Conservation (phyloP, 1,284 basidiomycete genomes). For the Fistulinella cinereoalba region DNA sequence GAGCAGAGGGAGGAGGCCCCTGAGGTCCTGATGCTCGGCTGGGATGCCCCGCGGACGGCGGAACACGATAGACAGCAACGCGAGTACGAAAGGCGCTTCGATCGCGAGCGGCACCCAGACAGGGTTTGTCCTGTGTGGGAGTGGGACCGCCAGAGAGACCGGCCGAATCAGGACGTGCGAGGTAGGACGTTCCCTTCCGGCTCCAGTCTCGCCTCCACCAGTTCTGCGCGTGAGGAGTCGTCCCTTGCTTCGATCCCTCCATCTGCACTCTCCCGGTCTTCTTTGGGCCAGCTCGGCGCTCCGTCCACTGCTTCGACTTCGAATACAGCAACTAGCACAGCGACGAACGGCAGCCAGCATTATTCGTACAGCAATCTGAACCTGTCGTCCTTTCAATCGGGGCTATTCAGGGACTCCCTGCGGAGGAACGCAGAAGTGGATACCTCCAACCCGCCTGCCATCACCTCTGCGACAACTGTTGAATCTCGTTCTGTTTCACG, state of each 20-base stretch:
- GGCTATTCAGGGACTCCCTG: constrained; percentile 33
- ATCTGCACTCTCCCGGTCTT: constrained; percentile 3
- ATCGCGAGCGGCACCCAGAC: constrained; percentile 15
- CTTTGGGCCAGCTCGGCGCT: constrained; percentile 8
- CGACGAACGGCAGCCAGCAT: constrained; percentile 14
- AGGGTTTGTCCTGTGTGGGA: constrained; percentile 15
- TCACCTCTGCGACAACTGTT: constrained; percentile 1
- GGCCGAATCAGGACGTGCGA: constrained; percentile 14
- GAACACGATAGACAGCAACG: constrained; percentile 12
- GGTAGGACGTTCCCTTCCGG: constrained; percentile 18
- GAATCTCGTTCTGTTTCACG: constrained; percentile 14
- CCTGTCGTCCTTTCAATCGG: constrained; percentile 33
- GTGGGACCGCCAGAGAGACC: constrained; percentile 20
- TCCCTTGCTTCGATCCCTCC: constrained; percentile 2
- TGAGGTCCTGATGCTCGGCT: constrained; percentile 16
- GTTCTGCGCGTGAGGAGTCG: constrained; percentile 19
- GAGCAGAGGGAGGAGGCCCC: constrained; percentile 17
- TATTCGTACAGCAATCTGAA: constrained; percentile 35
- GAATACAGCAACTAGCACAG: constrained; percentile 5
- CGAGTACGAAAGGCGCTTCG: constrained; percentile 12
- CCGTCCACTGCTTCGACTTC: constrained; percentile 1
- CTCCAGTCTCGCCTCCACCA: constrained; percentile 11
- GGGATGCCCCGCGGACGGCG: constrained; percentile 14
- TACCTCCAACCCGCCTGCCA: constrained; percentile 4
- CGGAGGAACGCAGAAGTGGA: constrained; percentile 32